phyloP scores from a whole-genome alignment of 257 asterid species.

The Gardenia jasminoides region DNA sequence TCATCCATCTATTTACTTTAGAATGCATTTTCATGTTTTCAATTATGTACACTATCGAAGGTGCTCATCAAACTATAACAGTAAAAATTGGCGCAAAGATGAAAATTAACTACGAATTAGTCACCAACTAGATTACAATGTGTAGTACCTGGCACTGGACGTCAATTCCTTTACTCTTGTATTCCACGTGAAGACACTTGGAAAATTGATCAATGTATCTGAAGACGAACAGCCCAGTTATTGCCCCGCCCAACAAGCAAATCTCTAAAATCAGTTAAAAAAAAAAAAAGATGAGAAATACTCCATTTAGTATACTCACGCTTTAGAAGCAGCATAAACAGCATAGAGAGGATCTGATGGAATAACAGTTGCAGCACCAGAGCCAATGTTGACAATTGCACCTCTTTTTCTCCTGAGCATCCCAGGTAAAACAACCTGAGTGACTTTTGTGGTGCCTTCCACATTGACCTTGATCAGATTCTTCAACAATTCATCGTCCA shows the following conservation, averaged over 20 bases:
- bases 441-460: constrained; percentile 86
- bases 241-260: too few relatives aligned
- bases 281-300: too few relatives aligned
- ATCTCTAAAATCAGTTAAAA: too few relatives aligned
- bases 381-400: constrained; percentile 90
- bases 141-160: constrained; percentile 24
- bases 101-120: too few relatives aligned
- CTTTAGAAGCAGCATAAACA: constrained; percentile 23
- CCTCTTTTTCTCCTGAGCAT: constrained; percentile 86
- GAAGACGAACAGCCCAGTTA: background rate
- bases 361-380: constrained; percentile 83
- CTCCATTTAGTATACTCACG: too few relatives aligned
- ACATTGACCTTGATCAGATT: constrained; percentile 82
- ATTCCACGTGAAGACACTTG: constrained; percentile 19
- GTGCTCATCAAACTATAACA: too few relatives aligned
- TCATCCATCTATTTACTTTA: too few relatives aligned
- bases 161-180: constrained; percentile 25
- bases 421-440: constrained; percentile 78
- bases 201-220: constrained; percentile 27
- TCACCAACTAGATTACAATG: too few relatives aligned
- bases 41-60: too few relatives aligned
- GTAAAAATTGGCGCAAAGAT: too few relatives aligned
- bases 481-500: constrained; percentile 69
- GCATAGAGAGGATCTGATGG: constrained; percentile 95
- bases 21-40: too few relatives aligned